Evolutionary conservation across 2,329 filamentous ascomycete genomes (phyloP), one percentile per base, ranked within the genome.

Genomic region (Basipetospora sp.): DNA sequence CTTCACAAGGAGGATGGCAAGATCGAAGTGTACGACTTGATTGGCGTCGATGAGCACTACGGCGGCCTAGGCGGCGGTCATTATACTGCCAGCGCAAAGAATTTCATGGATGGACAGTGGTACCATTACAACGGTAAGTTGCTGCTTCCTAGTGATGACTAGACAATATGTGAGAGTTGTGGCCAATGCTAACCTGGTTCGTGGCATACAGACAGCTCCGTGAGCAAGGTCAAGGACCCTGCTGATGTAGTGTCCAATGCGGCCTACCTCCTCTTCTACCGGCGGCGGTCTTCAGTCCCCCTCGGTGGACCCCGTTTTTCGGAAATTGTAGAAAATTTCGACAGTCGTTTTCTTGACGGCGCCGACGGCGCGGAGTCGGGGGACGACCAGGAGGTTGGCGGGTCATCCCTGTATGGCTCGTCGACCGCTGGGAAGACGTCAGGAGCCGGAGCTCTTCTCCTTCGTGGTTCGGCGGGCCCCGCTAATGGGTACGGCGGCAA

Each of bases 241-340:
- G 57, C 69, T 25, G 65, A 63, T 19, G 72, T 85, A 8, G 72
- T 93, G 4, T 81, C 83, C 4, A 60, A 72, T 13, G 78, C 81
- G 15, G 90, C 90, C 0, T 98, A 98, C 57, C 70, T 98, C 9
- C 68, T 98, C 25, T 98, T 98, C 65, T 98, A 98, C 61, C 83
- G 90, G 29, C 81, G 90, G 41, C 80, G 85, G 45, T 84, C 85
- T 4, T 67, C 71, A 6, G 60, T 59, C 43, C 81, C 85, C 44
- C 74, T 98, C 46, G 90, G 90, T 41, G 87, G 87, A 18, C 69
- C 77, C 31, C 71, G 71, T 36, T 77, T 94, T 42, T 71, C 77
- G 47, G 65, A 77, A 45, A 75, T 94, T 35, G 65, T 83, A 38
- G 70, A 77, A 37, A 65, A 69, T 39, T 81, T 71, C 50, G 66